A percentile compares a stretch with the other conserved stretches of the same genome.
phyloP scores from a whole-genome alignment of 2,329 filamentous ascomycete genomes.

The Hortaea sp. region DNA sequence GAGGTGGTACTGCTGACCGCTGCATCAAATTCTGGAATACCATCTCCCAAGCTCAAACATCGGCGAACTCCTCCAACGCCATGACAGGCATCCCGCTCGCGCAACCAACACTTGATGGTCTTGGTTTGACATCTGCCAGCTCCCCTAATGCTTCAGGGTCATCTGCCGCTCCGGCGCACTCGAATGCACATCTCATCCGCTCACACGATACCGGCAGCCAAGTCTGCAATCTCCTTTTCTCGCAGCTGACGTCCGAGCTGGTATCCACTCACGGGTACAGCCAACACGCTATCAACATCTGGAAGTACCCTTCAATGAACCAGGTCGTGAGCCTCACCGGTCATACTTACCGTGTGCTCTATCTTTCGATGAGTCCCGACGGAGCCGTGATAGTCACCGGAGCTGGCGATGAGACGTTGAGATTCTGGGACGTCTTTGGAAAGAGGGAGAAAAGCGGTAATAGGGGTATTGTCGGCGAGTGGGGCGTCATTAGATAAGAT shows the following conservation, averaged over 20 bases:
- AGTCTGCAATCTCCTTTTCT: constrained; percentile 98
- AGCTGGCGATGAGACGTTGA: constrained; percentile 86
- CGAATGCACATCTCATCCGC: constrained; percentile 46
- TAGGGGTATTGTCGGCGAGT: constrained; percentile 50
- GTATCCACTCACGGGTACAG: constrained; percentile 95
- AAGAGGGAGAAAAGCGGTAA: constrained; percentile 56
- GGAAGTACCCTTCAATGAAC: constrained; percentile 98
- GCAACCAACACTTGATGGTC: constrained; percentile 15
- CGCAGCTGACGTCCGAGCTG: constrained; percentile 93
- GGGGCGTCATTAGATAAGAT: constrained; percentile 58
- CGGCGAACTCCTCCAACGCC: constrained; percentile 20
- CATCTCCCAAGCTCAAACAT: constrained; percentile 31
- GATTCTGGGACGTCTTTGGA: constrained; percentile 96
- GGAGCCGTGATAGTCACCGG: constrained; percentile 90
- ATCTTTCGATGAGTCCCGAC: constrained; percentile 94
- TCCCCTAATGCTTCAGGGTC: constrained; percentile 13
- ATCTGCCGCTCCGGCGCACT: constrained; percentile 27
- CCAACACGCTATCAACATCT: constrained; percentile 97
- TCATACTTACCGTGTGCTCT: constrained; percentile 92
- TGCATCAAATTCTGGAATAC: constrained; percentile 99
- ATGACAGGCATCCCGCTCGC: not conserved
- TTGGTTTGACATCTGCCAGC: constrained; percentile 8
- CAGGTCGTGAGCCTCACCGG: constrained; percentile 92
- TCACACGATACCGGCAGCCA: constrained; percentile 95
- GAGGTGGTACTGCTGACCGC: constrained; percentile 88